Evolutionary conservation across 345 rosid species (phyloP).

Genomic region (Ricinus communis): DNA sequence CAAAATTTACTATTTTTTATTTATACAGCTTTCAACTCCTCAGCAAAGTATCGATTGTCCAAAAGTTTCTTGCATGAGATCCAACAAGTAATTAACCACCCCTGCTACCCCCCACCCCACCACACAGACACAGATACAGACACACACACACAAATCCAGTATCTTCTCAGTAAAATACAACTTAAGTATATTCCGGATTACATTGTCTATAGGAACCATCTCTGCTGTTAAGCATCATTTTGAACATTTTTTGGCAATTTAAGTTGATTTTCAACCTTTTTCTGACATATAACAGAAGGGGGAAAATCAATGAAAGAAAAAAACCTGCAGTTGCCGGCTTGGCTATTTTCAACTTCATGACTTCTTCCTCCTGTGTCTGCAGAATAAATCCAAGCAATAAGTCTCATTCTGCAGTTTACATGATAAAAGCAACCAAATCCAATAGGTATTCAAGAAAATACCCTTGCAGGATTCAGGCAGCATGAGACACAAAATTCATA

Average conservation of each 20-base stretch:
- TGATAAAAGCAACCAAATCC: slow-evolving; percentile 7
- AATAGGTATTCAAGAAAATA: slow-evolving; percentile 29
- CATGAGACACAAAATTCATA: slow-evolving; percentile 94
- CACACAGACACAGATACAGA: no score
- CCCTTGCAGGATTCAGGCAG: slow-evolving; percentile 74
- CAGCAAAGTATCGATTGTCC: neutral
- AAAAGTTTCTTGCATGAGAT: neutral
- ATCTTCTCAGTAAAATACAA: no score
- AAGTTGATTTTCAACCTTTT: neutral
- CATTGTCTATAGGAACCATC: neutral
- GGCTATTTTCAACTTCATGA: slow-evolving; percentile 61
- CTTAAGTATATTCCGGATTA: no score
- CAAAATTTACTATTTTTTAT: neutral
- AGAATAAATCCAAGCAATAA: slow-evolving; percentile 21
- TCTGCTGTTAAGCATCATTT: neutral
- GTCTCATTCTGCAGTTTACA: slow-evolving; percentile 13
- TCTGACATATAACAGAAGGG: neutral
- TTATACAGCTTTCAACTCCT: neutral
- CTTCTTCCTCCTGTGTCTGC: slow-evolving; percentile 64
- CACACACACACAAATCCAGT: no score
- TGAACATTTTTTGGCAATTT: neutral
- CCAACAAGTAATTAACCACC: no score
- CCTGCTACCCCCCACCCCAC: no score
- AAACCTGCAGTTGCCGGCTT: slow-evolving; percentile 86
- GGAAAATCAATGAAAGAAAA: neutral